Evolutionary conservation across 345 rosid species (phyloP), one percentile per base, ranked within the genome.

Genomic region (Eutrema japonicum): DNA sequence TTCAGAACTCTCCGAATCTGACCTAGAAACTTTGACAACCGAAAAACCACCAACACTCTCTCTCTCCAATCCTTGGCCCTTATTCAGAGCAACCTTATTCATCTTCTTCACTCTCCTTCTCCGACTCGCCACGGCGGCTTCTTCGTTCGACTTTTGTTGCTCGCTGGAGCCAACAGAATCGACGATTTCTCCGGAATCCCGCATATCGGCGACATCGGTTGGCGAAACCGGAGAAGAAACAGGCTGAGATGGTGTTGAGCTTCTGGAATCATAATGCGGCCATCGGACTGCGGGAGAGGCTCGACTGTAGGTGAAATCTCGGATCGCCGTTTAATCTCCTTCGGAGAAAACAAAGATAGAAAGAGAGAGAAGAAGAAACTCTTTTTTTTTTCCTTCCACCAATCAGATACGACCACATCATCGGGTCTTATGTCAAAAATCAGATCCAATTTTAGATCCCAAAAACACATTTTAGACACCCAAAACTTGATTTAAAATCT

Each of bases 21-120:
- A n/a, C n/a, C n/a, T n/a, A n/a, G n/a, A n/a, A n/a, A n/a, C n/a
- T n/a, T n/a, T n/a, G n/a, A n/a, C n/a, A n/a, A n/a, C n/a, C n/a
- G n/a, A n/a, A n/a, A n/a, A n/a, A n/a, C n/a, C 18, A 18, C 18
- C 18, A 18, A 18, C 29, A 94, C 96, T 79, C 97, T 84, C 76
- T 84, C 89, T 51, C 96, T 86, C 98, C 98, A 91, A 66, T 91
- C 95, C 56, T 84, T 89, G 48, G 93, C 98, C 77, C 90, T 88
- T 68, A 83, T 83, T 18, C 68, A 94, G 82, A 2, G 98, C 98
- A 56, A 91, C 73, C 68, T 91, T 91, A 42, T 72, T 89, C 92
- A 88, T 74, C 79, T 94, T 94, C 90, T 91, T 94, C 67, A 87
- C 81, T 82, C 79, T 85, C 66, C 84, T 91, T 9, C 74, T 69